These are phyloP conservation scores for Phyllosticta ampelicida DNA, from an alignment of 2,329 filamentous ascomycete species.

Conservation along the genomic window DNA sequence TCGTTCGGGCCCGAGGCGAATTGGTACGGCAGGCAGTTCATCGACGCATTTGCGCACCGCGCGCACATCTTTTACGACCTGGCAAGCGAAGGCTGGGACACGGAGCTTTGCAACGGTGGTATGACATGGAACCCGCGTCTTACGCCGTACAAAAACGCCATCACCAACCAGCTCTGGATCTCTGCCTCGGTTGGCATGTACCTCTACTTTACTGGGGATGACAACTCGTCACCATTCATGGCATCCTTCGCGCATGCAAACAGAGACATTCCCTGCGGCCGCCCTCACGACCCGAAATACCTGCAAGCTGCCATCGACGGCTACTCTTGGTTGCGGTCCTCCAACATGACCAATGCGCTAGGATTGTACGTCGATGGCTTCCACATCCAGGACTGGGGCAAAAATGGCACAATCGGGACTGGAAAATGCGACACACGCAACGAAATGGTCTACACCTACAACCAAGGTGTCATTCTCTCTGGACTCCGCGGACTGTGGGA, in stretches of 20 bases:
- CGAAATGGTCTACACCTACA: conserved; percentile 90
- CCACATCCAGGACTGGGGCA: conserved; percentile 58
- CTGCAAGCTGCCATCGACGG: conserved; percentile 63
- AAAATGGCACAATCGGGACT: conserved; percentile 50
- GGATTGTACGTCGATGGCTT: conserved; percentile 82
- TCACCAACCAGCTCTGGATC: conserved; percentile 87
- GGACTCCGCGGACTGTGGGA: conserved; percentile 73
- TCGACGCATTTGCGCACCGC: conserved; percentile 67
- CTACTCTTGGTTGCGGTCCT: conserved; percentile 68
- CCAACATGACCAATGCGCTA: conserved; percentile 67
- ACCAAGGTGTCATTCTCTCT: conserved; percentile 82
- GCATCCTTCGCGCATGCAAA: conserved; percentile 10
- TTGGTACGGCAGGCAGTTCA: conserved; percentile 73
- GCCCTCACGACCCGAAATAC: conserved; percentile 50
- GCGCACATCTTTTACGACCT: conserved; percentile 79
- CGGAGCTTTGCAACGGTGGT: conserved; percentile 67
- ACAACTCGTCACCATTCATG: conserved; percentile 58
- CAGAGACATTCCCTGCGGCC: conserved; percentile 17
- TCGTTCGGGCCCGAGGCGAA: conserved; percentile 10
- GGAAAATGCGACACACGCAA: conserved; percentile 69
- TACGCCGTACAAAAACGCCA: conserved; percentile 85
- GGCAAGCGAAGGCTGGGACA: conserved; percentile 71
- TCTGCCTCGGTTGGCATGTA: conserved; percentile 83
- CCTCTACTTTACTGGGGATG: conserved; percentile 72
- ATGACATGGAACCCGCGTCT: conserved; percentile 84